phyloP scores from a whole-genome alignment of 2,329 filamentous ascomycete species.

The Xylariaceae sp. region DNA sequence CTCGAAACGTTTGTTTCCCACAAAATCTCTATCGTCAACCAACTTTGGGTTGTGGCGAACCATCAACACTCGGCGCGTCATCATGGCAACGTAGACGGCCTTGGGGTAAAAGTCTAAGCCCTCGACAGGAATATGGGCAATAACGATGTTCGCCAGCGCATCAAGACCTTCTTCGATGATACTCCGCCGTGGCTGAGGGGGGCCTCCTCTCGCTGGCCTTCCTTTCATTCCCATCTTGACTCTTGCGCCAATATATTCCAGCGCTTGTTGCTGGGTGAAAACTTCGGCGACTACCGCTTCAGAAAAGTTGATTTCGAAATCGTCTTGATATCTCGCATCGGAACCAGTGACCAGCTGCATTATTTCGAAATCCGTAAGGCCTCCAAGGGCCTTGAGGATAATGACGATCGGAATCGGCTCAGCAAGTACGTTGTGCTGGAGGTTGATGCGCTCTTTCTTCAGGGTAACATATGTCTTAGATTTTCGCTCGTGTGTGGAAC shows the following conservation, averaged over 20 bases:
- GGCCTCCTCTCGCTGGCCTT: slow-evolving; percentile 44
- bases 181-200: slow-evolving; percentile 59
- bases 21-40: slow-evolving; percentile 94
- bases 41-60: slow-evolving; percentile 82
- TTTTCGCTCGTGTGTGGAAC: slow-evolving; percentile 95
- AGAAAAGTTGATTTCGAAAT: slow-evolving; percentile 93
- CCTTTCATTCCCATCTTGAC: slow-evolving; percentile 78
- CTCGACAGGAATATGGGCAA: slow-evolving; percentile 88
- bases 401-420: slow-evolving; percentile 96
- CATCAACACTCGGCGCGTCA: slow-evolving; percentile 95
- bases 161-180: slow-evolving; percentile 89
- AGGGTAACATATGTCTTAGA: slow-evolving; percentile 94
- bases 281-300: slow-evolving; percentile 79
- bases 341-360: slow-evolving; percentile 83
- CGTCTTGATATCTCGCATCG: slow-evolving; percentile 85
- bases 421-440: slow-evolving; percentile 87
- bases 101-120: slow-evolving; percentile 96
- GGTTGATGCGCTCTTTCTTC: slow-evolving; percentile 85
- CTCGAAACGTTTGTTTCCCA: slow-evolving; percentile 94
- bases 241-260: slow-evolving; percentile 83
- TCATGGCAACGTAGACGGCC: slow-evolving; percentile 91
- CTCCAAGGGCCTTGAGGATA: slow-evolving; percentile 85
- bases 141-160: slow-evolving; percentile 84
- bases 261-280: slow-evolving; percentile 87
- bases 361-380: slow-evolving; percentile 92